Conservation (phyloP, 371 early-diverging fungal species). For the Chytridiales sp. region DNA sequence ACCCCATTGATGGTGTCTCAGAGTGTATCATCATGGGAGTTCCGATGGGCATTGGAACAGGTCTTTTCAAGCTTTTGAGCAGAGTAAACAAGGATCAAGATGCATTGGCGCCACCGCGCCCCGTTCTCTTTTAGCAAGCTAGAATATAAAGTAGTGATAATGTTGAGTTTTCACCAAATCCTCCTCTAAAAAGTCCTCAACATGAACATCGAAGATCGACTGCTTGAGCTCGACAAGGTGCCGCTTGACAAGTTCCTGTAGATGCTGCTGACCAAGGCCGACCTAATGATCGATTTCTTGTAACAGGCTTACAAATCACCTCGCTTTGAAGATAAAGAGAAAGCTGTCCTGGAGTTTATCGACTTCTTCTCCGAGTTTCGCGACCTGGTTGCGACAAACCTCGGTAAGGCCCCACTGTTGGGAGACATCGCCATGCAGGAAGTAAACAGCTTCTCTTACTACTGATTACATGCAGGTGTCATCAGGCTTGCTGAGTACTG, state of each 20-base stretch:
- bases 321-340: neutral
- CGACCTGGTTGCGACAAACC: neutral
- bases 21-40: constrained; percentile 99
- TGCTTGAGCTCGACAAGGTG: no score
- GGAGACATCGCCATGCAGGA: no score
- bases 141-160: no score
- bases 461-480: no score
- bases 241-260: no score
- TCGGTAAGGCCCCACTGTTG: neutral
- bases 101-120: constrained; percentile 1
- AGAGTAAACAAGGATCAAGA: neutral
- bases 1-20: constrained; percentile 93
- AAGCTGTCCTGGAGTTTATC: constrained; percentile 3
- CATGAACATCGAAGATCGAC: no score
- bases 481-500: constrained; percentile 8
- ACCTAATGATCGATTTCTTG: no score
- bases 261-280: no score
- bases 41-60: constrained; percentile 97
- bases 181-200: no score
- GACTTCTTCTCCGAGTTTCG: constrained; percentile 6
- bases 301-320: neutral
- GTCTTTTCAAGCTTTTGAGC: constrained; percentile 79
- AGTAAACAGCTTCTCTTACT: no score
- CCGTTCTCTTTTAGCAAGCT: constrained; percentile 6
- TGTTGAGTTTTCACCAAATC: no score